A percentile compares a stretch with the other conserved stretches of the same genome.
phyloP scores from a whole-genome alignment of 768 basidiomycete genomes.

The Rhodotorula babjevae region DNA sequence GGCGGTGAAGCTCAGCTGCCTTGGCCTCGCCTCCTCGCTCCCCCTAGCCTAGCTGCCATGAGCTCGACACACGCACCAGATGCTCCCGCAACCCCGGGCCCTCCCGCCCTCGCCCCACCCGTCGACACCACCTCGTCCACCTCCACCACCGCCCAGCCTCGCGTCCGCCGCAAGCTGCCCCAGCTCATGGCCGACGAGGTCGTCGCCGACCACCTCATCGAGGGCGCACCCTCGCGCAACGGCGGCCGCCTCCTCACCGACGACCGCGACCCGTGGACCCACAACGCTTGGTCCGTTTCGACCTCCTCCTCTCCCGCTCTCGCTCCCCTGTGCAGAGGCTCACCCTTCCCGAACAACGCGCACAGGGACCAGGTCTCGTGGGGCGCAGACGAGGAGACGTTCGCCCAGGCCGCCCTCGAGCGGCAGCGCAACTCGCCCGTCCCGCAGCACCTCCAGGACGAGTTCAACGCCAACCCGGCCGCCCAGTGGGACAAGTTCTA shows the following conservation, averaged over 20 bases:
- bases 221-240: conserved; percentile 25
- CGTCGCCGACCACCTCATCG: conserved; percentile 22
- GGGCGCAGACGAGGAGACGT: conserved; percentile 65
- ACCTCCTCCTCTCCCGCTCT: conserved; percentile 26
- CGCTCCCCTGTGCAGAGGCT: too few species aligned
- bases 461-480: conserved; percentile 45
- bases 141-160: not conserved
- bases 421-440: conserved; percentile 72
- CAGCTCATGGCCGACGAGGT: conserved; percentile 35
- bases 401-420: conserved; percentile 63
- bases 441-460: conserved; percentile 61
- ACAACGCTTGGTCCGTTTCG: conserved; percentile 63
- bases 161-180: not conserved
- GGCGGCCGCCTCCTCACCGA: conserved; percentile 32
- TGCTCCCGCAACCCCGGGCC: too few species aligned
- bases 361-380: conserved; percentile 49
- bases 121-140: not conserved
- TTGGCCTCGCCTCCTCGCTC: too few species aligned
- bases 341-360: too few species aligned
- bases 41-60: too few species aligned
- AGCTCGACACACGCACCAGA: too few species aligned
- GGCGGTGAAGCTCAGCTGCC: too few species aligned
- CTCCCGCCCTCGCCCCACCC: not conserved
- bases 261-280: conserved; percentile 70
- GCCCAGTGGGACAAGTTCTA: conserved; percentile 84